Conservation (phyloP, 768 basidiomycete genomes). For the Mycena alexandri region DNA sequence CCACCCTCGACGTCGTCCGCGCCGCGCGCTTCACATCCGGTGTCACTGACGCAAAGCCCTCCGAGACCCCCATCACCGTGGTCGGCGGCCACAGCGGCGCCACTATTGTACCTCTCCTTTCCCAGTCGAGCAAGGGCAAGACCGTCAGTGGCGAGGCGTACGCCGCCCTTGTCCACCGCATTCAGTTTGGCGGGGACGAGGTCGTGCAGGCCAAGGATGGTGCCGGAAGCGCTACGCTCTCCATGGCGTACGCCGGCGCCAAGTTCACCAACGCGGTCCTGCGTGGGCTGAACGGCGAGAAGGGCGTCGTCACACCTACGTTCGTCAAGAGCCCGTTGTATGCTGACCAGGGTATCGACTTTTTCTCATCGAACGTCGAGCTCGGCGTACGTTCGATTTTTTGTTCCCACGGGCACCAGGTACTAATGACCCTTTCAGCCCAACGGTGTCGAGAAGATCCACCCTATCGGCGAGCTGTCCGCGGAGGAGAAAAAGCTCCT, state of each 20-base stretch:
- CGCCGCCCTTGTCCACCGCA: constrained; percentile 87
- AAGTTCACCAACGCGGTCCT: constrained; percentile 89
- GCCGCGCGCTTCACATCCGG: constrained; percentile 90
- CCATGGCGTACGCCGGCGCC: constrained; percentile 96
- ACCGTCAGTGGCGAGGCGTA: constrained; percentile 80
- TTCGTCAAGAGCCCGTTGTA: constrained; percentile 93
- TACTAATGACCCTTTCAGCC: constrained; percentile 53
- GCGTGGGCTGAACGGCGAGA: constrained; percentile 89
- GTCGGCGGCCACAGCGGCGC: constrained; percentile 96
- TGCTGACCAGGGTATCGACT: constrained; percentile 88
- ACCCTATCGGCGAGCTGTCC: constrained; percentile 84
- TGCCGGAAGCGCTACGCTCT: constrained; percentile 93
- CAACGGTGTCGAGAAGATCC: constrained; percentile 94
- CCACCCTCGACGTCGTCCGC: constrained; percentile 98
- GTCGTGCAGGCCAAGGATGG: constrained; percentile 98
- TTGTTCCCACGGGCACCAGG: constrained; percentile 5
- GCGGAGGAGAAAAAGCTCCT: constrained; percentile 89
- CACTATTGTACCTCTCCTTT: constrained; percentile 97
- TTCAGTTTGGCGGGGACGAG: constrained; percentile 98
- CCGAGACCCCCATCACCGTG: constrained; percentile 82
- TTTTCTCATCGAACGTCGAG: constrained; percentile 95
- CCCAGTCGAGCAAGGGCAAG: constrained; percentile 81
- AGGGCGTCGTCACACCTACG: constrained; percentile 85
- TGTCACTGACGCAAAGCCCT: constrained; percentile 73
- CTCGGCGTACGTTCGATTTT: constrained; percentile 82